Base-by-base conservation (phyloP, 495 filamentous ascomycete species). In the Talaromyces liani region DNA sequence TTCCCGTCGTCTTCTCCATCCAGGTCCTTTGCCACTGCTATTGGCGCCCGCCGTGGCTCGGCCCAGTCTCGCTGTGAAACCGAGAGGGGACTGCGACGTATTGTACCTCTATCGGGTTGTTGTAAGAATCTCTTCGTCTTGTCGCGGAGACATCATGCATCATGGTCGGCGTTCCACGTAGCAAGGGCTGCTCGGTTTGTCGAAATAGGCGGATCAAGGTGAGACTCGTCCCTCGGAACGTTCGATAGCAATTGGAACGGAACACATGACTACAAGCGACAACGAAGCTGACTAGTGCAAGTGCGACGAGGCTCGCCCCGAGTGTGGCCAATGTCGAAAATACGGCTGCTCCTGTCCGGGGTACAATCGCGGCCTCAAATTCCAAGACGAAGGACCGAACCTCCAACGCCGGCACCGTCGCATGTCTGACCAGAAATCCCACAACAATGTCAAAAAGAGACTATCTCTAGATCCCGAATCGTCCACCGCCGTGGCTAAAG, bases 151-250 rank as follows among this genome's bases (percentile, higher is more conserved):
- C 60, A 62, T 53, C 39, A 62, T 62, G 60, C 60, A 36, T 53
- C n/a, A 79, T 79, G 78, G 74, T 76, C 61, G 71, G 72, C 66
- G 75, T 73, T 62, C 72, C 77, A n/a, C 74, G 74, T 45, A 75
- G 72, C 64, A 72, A 67, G 60, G 76, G 76, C 65, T 81, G 74
- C 70, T 69, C 67, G 59, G 64, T 66, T 59, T 76, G 73, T 55
- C 69, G 69, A 53, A 56, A 71, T 4, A 67, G 68, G 10, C 64
- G 69, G 20, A 49, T 73, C 53, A 71, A 71, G 66, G 72, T 74
- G 12, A 51, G 67, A 68, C 61, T 66, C 27, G 18, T 54, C 34
- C 45, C 33, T 27, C 33, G 66, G 20, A 54, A 33, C 16, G 25
- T 25, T 24, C 22, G 6, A 45, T 29, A 29, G 16, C 7, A 27